Evolutionary conservation across 805 yeast genomes (phyloP), one percentile per base, ranked within the genome.

Genomic region (Sungouiozyma intestinalis): DNA sequence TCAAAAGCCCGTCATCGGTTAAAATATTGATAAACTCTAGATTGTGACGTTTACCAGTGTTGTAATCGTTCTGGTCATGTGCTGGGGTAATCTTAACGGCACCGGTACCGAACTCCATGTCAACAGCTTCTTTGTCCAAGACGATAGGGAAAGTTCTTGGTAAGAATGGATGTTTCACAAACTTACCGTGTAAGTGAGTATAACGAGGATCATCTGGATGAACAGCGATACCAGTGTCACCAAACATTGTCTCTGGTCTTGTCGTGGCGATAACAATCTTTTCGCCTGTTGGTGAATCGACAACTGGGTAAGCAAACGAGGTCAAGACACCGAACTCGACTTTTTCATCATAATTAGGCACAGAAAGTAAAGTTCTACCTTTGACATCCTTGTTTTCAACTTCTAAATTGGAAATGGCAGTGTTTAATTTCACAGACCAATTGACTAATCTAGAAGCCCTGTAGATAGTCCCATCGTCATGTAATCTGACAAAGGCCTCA

Each of bases 81-180:
- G 95, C 97, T 46, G 98, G 98, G 13, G 98, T 92, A 62, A 92
- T 92, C 69, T 92, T 92, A 48, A 92, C 98, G 39, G 98, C 98
- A 81, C 98, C 98, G 48, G 98, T 92, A 74, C 98, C 98, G 54
- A 92, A 92, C 64, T 85, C 95, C 97, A 92, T 92, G 65, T 92
- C 98, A 50, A 92, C 98, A 34, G 97, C 92, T 66, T 85, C 95
- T 33, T 79, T 62, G 63, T 92, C 98, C 40, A 87, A 77, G 48
- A 92, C 69, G 58, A 92, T 85, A 51, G 98, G 98, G 41, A 92
- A 65, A 58, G 77, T 71, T 63, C 86, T 81, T 60, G 82, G 84
- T 56, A 85, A 67, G 67, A 92, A 84, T 48, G 98, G 97, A 67
- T 92, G 97, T 52, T 77, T 64, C 47, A 84, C 92, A 62, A 70